phyloP scores from a whole-genome alignment of 140 eudicot genomes.

The Stevia rebaudiana region DNA sequence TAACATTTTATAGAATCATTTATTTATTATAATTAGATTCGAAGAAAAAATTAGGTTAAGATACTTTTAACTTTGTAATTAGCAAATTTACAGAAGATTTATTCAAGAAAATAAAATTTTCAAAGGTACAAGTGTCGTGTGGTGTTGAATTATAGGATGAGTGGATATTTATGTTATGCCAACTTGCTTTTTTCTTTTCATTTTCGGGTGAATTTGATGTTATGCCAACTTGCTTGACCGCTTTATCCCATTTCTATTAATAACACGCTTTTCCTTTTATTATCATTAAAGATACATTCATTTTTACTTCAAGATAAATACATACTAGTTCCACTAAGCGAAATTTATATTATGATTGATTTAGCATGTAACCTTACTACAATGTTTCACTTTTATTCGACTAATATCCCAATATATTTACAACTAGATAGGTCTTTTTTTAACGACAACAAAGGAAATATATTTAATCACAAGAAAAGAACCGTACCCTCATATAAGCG shows the following conservation, averaged over 20 bases:
- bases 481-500: no score
- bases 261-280: neutral
- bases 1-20: no score
- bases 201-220: constrained; percentile 26
- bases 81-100: no score
- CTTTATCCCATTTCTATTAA: constrained; percentile 23
- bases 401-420: neutral
- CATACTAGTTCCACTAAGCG: neutral
- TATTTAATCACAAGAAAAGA: no score
- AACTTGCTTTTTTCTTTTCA: constrained; percentile 13
- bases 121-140: neutral
- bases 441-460: no score
- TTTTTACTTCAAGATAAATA: neutral
- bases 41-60: no score
- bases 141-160: neutral
- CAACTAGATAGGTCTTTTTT: no score
- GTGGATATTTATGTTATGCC: constrained; percentile 19
- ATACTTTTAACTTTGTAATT: no score
- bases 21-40: no score
- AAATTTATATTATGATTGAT: neutral
- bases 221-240: constrained; percentile 30
- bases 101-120: no score
- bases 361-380: neutral
- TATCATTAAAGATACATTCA: neutral
- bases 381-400: neutral